Conservation (phyloP, 176 grass and related monocot genomes). For the Rhipidocladum racemiflorum region DNA sequence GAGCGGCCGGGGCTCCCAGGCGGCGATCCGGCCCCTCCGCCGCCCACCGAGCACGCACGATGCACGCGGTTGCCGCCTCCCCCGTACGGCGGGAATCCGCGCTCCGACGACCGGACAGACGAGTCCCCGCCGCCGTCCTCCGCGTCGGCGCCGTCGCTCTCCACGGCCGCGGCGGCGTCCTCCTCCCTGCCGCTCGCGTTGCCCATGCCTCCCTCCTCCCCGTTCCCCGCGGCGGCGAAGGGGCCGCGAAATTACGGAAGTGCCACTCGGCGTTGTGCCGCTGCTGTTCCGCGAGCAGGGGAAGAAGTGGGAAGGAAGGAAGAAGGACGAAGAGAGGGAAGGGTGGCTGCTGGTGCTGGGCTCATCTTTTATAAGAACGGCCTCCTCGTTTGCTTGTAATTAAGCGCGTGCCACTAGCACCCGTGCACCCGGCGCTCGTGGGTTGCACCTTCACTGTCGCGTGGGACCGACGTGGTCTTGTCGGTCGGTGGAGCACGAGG, state of each 20-base stretch:
- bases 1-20: constrained; percentile 72
- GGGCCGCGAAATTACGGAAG: constrained; percentile 50
- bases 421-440: constrained; percentile 33
- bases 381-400: constrained; percentile 33
- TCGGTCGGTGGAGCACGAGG: not conserved
- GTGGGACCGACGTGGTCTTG: not conserved
- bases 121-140: constrained; percentile 52
- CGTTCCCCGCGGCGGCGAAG: constrained; percentile 27
- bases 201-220: constrained; percentile 56
- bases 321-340: not conserved
- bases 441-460: not conserved
- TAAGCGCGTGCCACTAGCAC: constrained; percentile 54
- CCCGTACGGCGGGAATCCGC: constrained; percentile 40
- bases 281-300: not conserved
- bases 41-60: constrained; percentile 39
- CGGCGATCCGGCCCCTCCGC: constrained; percentile 40
- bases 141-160: constrained; percentile 47
- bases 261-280: constrained; percentile 41
- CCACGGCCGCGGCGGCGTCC: constrained; percentile 36
- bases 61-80: constrained; percentile 30
- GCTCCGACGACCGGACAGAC: constrained; percentile 52
- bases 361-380: constrained; percentile 9
- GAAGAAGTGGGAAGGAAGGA: not conserved
- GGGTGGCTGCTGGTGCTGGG: not conserved
- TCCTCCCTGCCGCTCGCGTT: constrained; percentile 82